Base-by-base conservation (phyloP, 225 moss, liverwort and hornwort genomes). In the Anthoceros angustus region DNA sequence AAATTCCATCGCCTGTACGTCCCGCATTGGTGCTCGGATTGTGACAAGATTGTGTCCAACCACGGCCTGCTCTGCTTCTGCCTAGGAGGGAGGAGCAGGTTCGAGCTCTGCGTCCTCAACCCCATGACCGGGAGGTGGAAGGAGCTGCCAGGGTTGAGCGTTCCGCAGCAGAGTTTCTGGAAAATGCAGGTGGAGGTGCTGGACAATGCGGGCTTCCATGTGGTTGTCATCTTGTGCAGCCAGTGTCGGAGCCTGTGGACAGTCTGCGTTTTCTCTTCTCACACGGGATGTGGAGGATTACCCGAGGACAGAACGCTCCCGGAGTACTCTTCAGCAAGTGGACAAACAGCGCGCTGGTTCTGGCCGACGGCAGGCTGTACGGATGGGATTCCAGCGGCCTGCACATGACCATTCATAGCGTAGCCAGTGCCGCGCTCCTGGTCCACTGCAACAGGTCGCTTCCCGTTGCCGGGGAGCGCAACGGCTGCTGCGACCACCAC, bases 61-160 rank as follows among this genome's bases (percentile, higher is more conserved):
- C 55, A 55, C 55, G 55, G 55, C 16, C 55, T 55, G 55, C 55
- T 55, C 1, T 55, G 55, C 55, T 18, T 55, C 16, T 55, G 55
- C 55, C 23, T 55, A 18, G 55, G 55, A 18, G 55, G 55, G 23
- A 15, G 55, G 23, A 23, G 55, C 16, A 55, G 55, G 55, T 55
- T 55, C n/a, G 55, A 55, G 55, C 55, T 55, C 16, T 55, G 55
- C 55, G 55, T 55, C n/a, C n/a, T 55, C 8, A 55, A 55, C n/a
- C 55, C 55, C n/a, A 18, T 55, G 55, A 55, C 55, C 18, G 55
- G 55, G n/a, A 55, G 55, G n/a, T 55, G 55, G 55, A 55, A 23
- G 55, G 55, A 55, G 55, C 23, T 55, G 55, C 55, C 55, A 23
- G 55, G 23, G 55, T 20, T 55, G 55, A 55, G 23, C 55, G 55